These are phyloP conservation scores for Penicillium sclerotiorum DNA, from an alignment of 2,329 filamentous ascomycete species.

Conservation along the genomic window DNA sequence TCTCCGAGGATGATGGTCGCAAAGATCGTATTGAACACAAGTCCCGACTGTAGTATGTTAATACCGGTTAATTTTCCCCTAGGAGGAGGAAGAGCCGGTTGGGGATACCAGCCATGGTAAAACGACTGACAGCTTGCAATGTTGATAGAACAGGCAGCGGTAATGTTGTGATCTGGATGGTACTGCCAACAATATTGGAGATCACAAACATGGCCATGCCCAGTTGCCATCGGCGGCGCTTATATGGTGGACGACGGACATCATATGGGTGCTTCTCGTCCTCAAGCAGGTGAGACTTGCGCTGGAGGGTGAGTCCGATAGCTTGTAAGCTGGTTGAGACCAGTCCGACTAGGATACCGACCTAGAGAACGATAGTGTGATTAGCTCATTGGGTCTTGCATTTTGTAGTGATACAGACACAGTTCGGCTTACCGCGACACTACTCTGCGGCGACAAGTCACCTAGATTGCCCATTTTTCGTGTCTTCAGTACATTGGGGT, in stretches of 20 bases:
- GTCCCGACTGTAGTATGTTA: constrained; percentile 63
- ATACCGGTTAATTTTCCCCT: neutral
- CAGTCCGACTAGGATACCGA: constrained; percentile 91
- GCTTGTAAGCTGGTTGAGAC: constrained; percentile 94
- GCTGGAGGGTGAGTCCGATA: constrained; percentile 90
- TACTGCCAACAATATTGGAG: constrained; percentile 91
- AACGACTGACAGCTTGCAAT: constrained; percentile 69
- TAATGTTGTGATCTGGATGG: constrained; percentile 94
- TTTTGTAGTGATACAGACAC: neutral
- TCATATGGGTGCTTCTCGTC: constrained; percentile 85
- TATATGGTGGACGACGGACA: constrained; percentile 81
- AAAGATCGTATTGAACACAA: constrained; percentile 99
- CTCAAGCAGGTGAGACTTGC: constrained; percentile 97
- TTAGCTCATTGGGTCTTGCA: constrained; percentile 16
- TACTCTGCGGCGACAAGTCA: constrained; percentile 76
- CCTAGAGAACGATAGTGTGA: constrained; percentile 52
- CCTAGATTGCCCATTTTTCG: constrained; percentile 69
- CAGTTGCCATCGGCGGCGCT: constrained; percentile 84
- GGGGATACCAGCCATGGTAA: too few relatives aligned
- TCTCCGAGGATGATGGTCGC: constrained; percentile 90
- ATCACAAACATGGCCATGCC: constrained; percentile 98
- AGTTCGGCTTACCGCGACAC: constrained; percentile 65
- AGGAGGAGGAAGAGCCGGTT: neutral
- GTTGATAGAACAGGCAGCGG: constrained; percentile 93
- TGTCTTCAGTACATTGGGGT: constrained; percentile 40